Evolutionary conservation across 2,329 filamentous ascomycete species (phyloP), one percentile per base, ranked within the genome.

Genomic region (Diaporthe citri): DNA sequence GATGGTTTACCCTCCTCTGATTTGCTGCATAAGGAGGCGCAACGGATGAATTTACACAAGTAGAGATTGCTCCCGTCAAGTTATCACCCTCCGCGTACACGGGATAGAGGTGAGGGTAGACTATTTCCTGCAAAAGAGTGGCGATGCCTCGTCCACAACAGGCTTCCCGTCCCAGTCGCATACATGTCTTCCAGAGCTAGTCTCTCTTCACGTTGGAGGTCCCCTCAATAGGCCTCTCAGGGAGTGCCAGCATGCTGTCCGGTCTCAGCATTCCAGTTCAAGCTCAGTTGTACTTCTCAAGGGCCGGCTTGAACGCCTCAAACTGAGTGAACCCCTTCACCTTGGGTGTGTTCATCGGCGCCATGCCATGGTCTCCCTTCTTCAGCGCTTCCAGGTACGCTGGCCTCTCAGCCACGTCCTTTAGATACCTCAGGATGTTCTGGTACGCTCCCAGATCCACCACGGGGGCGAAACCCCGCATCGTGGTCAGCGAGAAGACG

Each of bases 401-500:
- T 31, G 86, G 84, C 39, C 90, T 82, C 72, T 80, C 75, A 0
- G 82, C 82, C 13, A 90, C 79, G 4, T 88, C 82, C 77, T 83
- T 73, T 41, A 91, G 78, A 76, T 88, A 91, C 0, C 76, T 78
- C 43, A 90, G 66, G 8, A 91, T 83, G 62, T 84, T 83, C 1
- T 80, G 77, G 76, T 88, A 88, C 0, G 78, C 80, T 2, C 75
- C 77, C 66, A 91, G 77, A 67, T 85, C 83, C 59, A 83, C 84
- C 1, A 85, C 84, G 34, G 82, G 81, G 17, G 20, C 51, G 77
- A 90, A 92, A 66, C 85, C 84, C 22, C 92, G 85, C 86, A 90
- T 87, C 2, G 91, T 93, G 0, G 91, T 92, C 46, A 94, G 82
- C 20, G 86, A 84, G 78, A 89, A 93, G 0, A 92, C 86, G 6